phyloP scores from a whole-genome alignment of 495 filamentous ascomycete genomes.

The Entonaema liquescens region DNA sequence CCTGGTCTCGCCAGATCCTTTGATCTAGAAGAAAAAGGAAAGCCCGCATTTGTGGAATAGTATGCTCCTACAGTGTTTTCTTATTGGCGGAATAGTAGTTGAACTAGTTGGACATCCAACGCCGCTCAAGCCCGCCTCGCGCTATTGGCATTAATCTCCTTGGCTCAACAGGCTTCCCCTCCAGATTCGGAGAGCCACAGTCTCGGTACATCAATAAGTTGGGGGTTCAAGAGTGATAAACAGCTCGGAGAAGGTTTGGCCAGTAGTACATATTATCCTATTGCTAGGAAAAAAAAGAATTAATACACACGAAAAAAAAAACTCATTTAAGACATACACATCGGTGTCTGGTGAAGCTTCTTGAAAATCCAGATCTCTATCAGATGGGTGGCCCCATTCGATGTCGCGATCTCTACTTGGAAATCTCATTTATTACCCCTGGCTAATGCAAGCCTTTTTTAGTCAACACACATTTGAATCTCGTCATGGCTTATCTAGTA shows the following conservation, averaged over 20 bases:
- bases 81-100: constrained; percentile 25
- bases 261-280: too few species aligned
- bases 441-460: constrained; percentile 26
- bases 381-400: not conserved
- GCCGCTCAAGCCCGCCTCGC: constrained; percentile 15
- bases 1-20: constrained; percentile 24
- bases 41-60: constrained; percentile 25
- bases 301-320: too few species aligned
- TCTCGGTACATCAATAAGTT: not conserved
- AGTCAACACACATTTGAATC: constrained; percentile 13
- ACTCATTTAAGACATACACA: too few species aligned
- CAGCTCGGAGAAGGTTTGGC: not conserved
- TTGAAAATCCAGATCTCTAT: too few species aligned
- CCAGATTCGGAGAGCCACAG: not conserved
- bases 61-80: not conserved
- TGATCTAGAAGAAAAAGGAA: constrained; percentile 19
- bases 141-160: constrained; percentile 32
- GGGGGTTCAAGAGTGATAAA: not conserved
- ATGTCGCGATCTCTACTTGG: constrained; percentile 6
- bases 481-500: constrained; percentile 25
- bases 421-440: constrained; percentile 30
- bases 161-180: constrained; percentile 20
- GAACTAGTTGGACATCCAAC: not conserved
- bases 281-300: too few species aligned
- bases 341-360: too few species aligned